phyloP scores from a whole-genome alignment of 495 filamentous ascomycete genomes.

The Margaritispora aquatica region DNA sequence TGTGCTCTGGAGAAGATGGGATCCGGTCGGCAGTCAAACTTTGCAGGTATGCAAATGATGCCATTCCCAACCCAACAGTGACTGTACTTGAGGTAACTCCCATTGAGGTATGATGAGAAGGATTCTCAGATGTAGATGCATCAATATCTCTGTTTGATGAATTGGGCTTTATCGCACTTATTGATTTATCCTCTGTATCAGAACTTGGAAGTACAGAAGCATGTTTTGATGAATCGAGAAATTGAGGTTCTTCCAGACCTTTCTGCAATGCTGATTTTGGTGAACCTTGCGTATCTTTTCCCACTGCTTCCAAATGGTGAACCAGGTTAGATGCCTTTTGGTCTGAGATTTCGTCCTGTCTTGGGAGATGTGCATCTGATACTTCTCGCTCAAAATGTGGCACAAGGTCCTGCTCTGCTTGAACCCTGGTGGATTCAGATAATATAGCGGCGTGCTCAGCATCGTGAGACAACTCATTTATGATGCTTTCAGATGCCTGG shows the following conservation, averaged over 20 bases:
- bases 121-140: neutral
- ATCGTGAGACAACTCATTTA: too few species aligned
- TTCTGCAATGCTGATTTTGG: neutral
- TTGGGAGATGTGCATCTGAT: neutral
- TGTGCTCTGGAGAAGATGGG: neutral
- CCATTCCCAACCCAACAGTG: neutral
- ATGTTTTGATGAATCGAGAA: neutral
- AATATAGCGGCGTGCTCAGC: too few species aligned
- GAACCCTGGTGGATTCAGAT: neutral
- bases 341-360: neutral
- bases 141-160: neutral
- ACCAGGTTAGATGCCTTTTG: neutral
- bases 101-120: neutral
- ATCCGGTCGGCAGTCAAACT: neutral
- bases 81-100: neutral
- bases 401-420: neutral
- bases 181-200: neutral
- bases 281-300: neutral
- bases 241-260: neutral
- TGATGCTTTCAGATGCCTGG: too few species aligned
- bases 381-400: neutral
- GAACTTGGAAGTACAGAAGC: neutral
- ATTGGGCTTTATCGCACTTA: neutral
- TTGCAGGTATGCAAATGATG: neutral
- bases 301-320: neutral